Evolutionary conservation across 2,329 filamentous ascomycete species (phyloP).

Genomic region (Epichloe bromicola): DNA sequence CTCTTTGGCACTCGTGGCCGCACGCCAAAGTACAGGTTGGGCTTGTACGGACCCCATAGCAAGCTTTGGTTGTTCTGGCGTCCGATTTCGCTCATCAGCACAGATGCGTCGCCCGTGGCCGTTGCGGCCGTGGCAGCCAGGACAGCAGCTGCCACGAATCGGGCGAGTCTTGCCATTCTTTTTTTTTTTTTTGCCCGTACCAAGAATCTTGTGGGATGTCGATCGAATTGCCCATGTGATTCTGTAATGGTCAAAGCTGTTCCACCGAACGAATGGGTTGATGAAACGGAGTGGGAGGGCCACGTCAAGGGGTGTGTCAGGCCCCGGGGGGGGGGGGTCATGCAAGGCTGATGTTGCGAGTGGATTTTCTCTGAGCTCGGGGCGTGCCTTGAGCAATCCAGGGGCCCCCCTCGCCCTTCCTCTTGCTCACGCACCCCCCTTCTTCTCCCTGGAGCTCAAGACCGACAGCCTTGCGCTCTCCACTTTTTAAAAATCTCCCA

Average conservation of each 20-base stretch:
- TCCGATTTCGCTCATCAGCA: slow-evolving; percentile 35
- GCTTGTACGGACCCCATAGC: slow-evolving; percentile 90
- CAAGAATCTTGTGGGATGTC: neutral
- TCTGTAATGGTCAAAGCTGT: neutral
- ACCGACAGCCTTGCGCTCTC: neutral
- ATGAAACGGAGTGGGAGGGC: neutral
- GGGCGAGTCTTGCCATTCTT: slow-evolving; percentile 20
- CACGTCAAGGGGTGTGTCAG: slow-evolving; percentile 2
- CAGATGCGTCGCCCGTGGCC: slow-evolving; percentile 19
- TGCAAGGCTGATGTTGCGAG: slow-evolving; percentile 14
- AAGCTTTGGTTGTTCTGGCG: slow-evolving; percentile 65
- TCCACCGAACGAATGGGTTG: neutral
- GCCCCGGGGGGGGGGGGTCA: no score
- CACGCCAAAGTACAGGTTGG: slow-evolving; percentile 89
- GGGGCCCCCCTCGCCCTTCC: no score
- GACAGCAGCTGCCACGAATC: slow-evolving; percentile 17
- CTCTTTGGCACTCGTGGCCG: slow-evolving; percentile 71
- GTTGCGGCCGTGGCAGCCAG: slow-evolving; percentile 14
- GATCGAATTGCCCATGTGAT: neutral
- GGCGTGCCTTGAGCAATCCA: neutral
- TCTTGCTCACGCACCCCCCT: neutral
- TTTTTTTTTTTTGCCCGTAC: neutral
- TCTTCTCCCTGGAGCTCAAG: no score
- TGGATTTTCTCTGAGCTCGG: slow-evolving; percentile 9
- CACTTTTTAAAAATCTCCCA: neutral